Base-by-base conservation (phyloP, 2,329 filamentous ascomycete genomes). In the Acrocalymma vagum region DNA sequence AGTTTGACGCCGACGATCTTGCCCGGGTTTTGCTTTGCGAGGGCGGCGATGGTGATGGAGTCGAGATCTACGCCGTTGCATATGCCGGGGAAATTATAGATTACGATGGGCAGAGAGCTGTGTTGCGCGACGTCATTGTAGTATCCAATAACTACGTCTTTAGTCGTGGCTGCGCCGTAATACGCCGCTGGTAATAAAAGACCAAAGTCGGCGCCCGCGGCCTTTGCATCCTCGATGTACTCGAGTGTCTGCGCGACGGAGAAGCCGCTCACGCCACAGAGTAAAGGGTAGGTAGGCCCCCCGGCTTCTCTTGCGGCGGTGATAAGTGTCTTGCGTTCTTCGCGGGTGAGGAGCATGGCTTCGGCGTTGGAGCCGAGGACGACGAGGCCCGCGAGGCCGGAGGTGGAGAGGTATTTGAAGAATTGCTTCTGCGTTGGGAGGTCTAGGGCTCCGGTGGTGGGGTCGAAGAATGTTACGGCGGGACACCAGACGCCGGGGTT, bases 71-170 rank as follows among this genome's bases (percentile, higher is more conserved):
- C 73, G 4, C 86, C 86, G 9, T 83, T 79, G 16, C 79, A 83
- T 4, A 86, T 84, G 5, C 76, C 83, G 2, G 86, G 86, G 72
- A 85, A 89, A 69, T 89, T 89, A 75, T 89, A 89, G 42, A 90
- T 83, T 26, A 89, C 69, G 16, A 89, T 73, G 0, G 86, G 85
- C 1, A 89, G 62, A 0, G 80, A 77, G 13, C 78, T 82, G 2
- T 76, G 77, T 33, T 78, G 74, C 2, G 86, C 86, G 3, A 87
- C 67, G 23, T 73, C 65, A 37, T 68, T 58, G 51, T 70, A 77
- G 46, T 76, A 77, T 6, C 52, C 59, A 45, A 65, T 58, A 5
- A 78, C 62, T 3, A 76, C 72, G 10, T 62, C 56, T 29, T 66
- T 59, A 0, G 71, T 74, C 5, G 72, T 75, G 7, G 69, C 68